phyloP scores from a whole-genome alignment of 139 green algal genomes.

The Trebouxia sp. region DNA sequence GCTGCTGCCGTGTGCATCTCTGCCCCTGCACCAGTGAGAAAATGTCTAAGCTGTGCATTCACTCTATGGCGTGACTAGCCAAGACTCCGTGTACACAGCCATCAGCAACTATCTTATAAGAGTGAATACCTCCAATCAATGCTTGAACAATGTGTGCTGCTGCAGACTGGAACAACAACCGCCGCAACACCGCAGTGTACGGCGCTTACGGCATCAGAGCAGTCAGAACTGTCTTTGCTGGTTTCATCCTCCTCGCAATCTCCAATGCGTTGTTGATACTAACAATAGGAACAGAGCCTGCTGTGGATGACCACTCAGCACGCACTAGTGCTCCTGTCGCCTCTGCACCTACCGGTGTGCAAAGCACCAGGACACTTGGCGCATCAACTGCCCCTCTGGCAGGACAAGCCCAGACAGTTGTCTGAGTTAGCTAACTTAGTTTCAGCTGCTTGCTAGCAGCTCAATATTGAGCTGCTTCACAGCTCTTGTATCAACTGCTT shows the following conservation, averaged over 20 bases:
- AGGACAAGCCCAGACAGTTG: not conserved
- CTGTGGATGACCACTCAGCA: not conserved
- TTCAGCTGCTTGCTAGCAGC: too few relatives aligned
- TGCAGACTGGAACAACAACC: conserved; percentile 10
- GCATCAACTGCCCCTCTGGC: not conserved
- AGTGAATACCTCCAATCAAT: too few relatives aligned
- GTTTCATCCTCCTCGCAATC: not conserved
- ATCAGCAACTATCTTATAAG: not conserved
- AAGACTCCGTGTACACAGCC: too few relatives aligned
- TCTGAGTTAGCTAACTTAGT: too few relatives aligned
- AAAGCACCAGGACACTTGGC: not conserved
- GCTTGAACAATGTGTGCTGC: too few relatives aligned
- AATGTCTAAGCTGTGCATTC: too few relatives aligned
- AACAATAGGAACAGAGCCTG: not conserved
- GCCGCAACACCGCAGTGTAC: not conserved
- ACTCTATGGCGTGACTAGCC: too few relatives aligned
- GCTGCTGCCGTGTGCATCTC: too few relatives aligned
- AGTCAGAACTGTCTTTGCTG: conserved; percentile 12
- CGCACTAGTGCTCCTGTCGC: not conserved
- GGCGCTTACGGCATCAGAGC: not conserved
- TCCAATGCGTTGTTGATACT: not conserved
- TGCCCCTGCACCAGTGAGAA: too few relatives aligned
- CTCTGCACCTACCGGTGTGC: not conserved
- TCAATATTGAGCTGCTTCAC: too few relatives aligned
- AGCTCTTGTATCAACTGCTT: too few relatives aligned